Evolutionary conservation across 495 filamentous ascomycete genomes (phyloP).

Genomic region (Hyaloscypha finlandica): DNA sequence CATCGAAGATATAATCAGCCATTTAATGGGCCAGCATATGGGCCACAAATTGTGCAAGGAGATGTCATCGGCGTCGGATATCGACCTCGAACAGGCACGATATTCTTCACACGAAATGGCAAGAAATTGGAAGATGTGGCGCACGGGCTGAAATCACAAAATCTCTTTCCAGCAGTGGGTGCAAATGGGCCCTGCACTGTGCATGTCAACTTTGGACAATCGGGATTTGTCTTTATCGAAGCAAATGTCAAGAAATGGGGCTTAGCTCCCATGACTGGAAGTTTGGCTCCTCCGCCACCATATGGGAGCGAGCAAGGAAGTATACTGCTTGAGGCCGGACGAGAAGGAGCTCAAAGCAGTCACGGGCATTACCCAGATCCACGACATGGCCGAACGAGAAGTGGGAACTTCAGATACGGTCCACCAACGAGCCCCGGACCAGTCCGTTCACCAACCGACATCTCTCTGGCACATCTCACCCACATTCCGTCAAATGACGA

Average conservation of each 20-base stretch:
- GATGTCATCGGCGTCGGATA: constrained; percentile 97
- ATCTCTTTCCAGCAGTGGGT: constrained; percentile 94
- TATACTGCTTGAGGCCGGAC: constrained; percentile 86
- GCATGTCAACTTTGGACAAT: constrained; percentile 97
- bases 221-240: constrained; percentile 98
- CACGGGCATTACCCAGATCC: constrained; percentile 55
- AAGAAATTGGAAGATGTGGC: constrained; percentile 94
- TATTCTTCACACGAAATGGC: constrained; percentile 98
- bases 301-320: constrained; percentile 96
- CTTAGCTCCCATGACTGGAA: constrained; percentile 92
- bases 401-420: constrained; percentile 61
- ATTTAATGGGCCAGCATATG: constrained; percentile 76
- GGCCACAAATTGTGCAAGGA: constrained; percentile 81
- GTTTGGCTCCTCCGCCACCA: constrained; percentile 90
- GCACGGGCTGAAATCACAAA: constrained; percentile 92
- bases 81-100: constrained; percentile 86
- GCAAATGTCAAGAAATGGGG: constrained; percentile 99
- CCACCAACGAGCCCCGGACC: constrained; percentile 87
- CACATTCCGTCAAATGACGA: constrained; percentile 75
- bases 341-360: constrained; percentile 60
- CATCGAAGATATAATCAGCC: constrained; percentile 89
- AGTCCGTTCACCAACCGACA: constrained; percentile 90
- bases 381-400: constrained; percentile 55
- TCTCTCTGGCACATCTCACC: constrained; percentile 78
- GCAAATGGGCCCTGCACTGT: constrained; percentile 90